Base-by-base conservation (phyloP, 2,329 filamentous ascomycete genomes). In the Aspergillus pseudoterreus region DNA sequence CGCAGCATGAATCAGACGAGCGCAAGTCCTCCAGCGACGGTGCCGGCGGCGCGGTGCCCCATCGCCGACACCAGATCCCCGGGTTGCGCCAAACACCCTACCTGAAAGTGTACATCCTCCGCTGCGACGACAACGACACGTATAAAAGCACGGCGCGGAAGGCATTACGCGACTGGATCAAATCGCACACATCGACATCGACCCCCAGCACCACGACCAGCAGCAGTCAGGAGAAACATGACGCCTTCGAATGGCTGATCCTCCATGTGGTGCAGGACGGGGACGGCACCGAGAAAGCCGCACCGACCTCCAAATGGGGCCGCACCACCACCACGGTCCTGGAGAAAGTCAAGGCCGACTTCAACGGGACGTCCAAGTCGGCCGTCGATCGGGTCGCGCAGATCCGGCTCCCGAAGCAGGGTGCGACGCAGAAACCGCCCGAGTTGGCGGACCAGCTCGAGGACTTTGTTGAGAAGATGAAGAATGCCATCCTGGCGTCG, bases 171-270 rank as follows among this genome's bases (percentile, higher is more conserved):
- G 92, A 97, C 58, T 99, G 94, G 94, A 83, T 97, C 63, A 95
- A 94, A 70, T 77, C 82, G 6, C 81, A 95, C 56, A 84, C 86
- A 0, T 80, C 83, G 0, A 75, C 82, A 0, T 77, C 82, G 2
- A 75, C 81, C 51, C 58, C 67, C 10, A 58, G 68, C 51, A 62
- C 62, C 24, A 67, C 74, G 27, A 68, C 74, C 17, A 89, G 78
- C 63, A 89, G 78, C 63, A 85, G 83, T 17, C 86, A 91, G 64
- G 92, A 96, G 65, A 94, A 95, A 56, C 94, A 99, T 65, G 92
- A 99, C 75, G 92, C 94, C 0, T 96, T 88, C 61, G 94, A 99
- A 71, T 97, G 92, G 88, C 77, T 99, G 58, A 89, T 99, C 49
- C 67, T 99, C 19, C 94, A 99, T 68, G 89, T 99, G 22, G 88